Base-by-base conservation (phyloP, 768 basidiomycete genomes). In the Boletus tomentosulus region DNA sequence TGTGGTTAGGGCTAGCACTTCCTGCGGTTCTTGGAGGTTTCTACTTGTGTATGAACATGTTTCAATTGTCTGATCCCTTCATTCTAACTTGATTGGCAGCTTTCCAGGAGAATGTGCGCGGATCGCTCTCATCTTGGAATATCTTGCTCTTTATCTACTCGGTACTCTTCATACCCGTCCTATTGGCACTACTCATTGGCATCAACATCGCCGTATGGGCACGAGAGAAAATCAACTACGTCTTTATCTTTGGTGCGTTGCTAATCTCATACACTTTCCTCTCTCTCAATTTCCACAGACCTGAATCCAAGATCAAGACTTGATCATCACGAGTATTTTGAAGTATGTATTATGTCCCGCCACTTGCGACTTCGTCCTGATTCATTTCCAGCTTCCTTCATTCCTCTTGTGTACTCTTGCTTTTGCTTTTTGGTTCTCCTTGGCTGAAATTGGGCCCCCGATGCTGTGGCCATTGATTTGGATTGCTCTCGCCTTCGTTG, bases 401-500 rank as follows among this genome's bases (percentile, higher is more conserved):
- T 74, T 92, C 46, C 69, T 96, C 19, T 76, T 93, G 31, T 75
- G 82, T 22, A 77, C 84, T 1, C 78, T 98, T 6, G 83, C 79
- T 50, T 87, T 87, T 56, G 83, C 87, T 27, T 93, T 93, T 66
- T 93, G 85, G 85, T 75, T 97, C 42, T 89, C 94, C 0, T 91
- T 94, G 66, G 65, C 78, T 39, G 77, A 76, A 37, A 73, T 91
- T 22, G 89, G 86, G 13, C 73, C 77, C 2, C 89, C 95, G 0
- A 84, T 83, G 6, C 70, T 83, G 2, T 98, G 89, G 86, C 89
- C 89, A 0, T 69, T 90, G 11, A 74, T 87, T 2, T 99, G 94
- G 92, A 75, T 98, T 7, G 78, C 76, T 1, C 76, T 91, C 49
- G 70, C 79, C 3, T 62, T 75, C 6, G 56, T 81, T 12, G 61